Evolutionary conservation across 2,329 filamentous ascomycete species (phyloP).

Genomic region (Cryphonectria japonica): DNA sequence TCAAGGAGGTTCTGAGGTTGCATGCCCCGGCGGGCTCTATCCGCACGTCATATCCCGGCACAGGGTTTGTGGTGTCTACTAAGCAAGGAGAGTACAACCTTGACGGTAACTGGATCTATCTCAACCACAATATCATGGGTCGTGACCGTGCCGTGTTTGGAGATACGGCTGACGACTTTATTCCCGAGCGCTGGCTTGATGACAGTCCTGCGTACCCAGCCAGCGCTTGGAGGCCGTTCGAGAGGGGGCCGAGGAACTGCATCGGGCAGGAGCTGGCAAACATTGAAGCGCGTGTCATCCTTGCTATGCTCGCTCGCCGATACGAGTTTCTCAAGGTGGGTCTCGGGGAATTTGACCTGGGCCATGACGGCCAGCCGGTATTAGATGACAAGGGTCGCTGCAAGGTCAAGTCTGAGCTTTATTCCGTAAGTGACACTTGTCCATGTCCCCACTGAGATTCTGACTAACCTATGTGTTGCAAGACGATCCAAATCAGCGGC

Average conservation of each 20-base stretch:
- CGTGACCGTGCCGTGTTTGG: conserved; percentile 25
- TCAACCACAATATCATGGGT: conserved; percentile 37
- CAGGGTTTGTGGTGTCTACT: conserved; percentile 37
- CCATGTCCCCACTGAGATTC: not conserved
- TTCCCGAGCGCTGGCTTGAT: conserved; percentile 25
- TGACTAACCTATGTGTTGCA: not conserved
- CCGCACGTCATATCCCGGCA: conserved; percentile 34
- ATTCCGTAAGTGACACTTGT: conserved; percentile 13
- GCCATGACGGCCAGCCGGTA: conserved; percentile 32
- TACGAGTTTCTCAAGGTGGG: conserved; percentile 41
- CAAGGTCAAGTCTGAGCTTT: conserved; percentile 30
- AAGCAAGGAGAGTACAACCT: conserved; percentile 37
- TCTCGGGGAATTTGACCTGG: conserved; percentile 34
- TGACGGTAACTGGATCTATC: conserved; percentile 42
- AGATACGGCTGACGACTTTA: conserved; percentile 21
- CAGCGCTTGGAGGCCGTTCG: conserved; percentile 57
- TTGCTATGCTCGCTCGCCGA: conserved; percentile 36
- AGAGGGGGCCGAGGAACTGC: conserved; percentile 56
- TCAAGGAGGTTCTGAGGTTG: conserved; percentile 17
- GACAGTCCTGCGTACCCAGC: conserved; percentile 39
- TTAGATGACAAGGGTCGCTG: conserved; percentile 33
- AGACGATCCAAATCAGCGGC: conserved; percentile 22
- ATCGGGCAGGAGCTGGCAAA: conserved; percentile 59
- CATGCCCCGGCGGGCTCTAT: conserved; percentile 37
- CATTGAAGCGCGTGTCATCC: conserved; percentile 38